Evolutionary conservation across 768 basidiomycete genomes (phyloP).

Genomic region (Leccinum truebloodii): DNA sequence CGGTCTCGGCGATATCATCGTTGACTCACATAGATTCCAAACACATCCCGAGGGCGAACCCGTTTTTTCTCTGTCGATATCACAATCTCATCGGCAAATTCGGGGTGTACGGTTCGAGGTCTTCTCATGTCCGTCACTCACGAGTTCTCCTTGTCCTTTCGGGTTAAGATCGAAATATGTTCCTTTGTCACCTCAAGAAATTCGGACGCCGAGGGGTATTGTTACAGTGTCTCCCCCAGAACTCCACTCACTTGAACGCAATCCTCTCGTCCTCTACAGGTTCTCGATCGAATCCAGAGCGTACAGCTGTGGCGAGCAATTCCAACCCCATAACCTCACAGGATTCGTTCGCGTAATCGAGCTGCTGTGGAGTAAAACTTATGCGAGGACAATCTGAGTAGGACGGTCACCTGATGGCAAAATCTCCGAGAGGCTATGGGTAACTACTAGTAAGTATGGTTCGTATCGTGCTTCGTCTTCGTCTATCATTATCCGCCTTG

Average conservation of each 20-base stretch:
- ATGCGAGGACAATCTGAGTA: neutral
- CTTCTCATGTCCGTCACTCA: slow-evolving; percentile 3
- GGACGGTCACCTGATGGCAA: neutral
- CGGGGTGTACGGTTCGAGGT: neutral
- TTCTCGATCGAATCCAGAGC: slow-evolving; percentile 5
- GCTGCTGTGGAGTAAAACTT: neutral
- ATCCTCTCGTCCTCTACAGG: slow-evolving; percentile 15
- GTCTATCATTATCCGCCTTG: neutral
- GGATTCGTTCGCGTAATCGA: slow-evolving; percentile 6
- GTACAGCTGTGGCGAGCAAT: slow-evolving; percentile 16
- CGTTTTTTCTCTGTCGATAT: slow-evolving; percentile 19
- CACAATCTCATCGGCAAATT: slow-evolving; percentile 7
- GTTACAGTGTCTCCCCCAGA: slow-evolving; percentile 8
- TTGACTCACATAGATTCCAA: slow-evolving; percentile 9
- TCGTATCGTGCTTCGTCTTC: neutral
- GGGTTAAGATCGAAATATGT: slow-evolving; percentile 4
- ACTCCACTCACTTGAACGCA: neutral
- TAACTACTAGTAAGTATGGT: neutral
- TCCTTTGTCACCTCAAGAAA: slow-evolving; percentile 13
- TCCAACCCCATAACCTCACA: slow-evolving; percentile 7
- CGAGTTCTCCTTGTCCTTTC: slow-evolving; percentile 18
- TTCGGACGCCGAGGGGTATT: slow-evolving; percentile 19
- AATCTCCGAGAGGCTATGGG: neutral
- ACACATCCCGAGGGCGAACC: slow-evolving; percentile 11
- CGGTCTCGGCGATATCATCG: slow-evolving; percentile 11